phyloP scores from a whole-genome alignment of 1,284 basidiomycete species.

The Tremellales sp. region DNA sequence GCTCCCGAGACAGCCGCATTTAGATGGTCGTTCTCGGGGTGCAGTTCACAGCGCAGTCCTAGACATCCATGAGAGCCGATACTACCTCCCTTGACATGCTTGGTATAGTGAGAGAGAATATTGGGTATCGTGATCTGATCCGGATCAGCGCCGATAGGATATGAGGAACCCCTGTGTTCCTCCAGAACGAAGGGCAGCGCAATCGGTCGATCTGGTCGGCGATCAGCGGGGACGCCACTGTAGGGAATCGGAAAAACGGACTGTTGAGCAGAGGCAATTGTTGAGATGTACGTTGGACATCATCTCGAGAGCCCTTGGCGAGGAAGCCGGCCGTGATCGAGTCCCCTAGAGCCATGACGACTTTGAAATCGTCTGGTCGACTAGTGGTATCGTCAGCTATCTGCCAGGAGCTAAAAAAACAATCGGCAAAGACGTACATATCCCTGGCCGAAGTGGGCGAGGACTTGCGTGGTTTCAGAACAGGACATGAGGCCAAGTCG shows the following conservation, averaged over 20 bases:
- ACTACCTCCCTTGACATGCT: conserved; percentile 23
- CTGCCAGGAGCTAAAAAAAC: too few species aligned
- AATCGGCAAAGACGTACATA: background rate
- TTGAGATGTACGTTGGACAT: background rate
- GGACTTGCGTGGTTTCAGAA: background rate
- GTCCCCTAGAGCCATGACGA: conserved; percentile 48
- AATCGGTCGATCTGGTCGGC: background rate
- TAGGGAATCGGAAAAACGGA: conserved; percentile 4
- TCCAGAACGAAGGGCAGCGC: conserved; percentile 21
- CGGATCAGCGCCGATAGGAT: conserved; percentile 43
- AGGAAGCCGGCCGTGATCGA: conserved; percentile 48
- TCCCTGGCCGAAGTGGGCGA: background rate
- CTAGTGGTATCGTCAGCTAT: conserved; percentile 14
- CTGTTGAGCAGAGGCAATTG: background rate
- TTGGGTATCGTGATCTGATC: conserved; percentile 44
- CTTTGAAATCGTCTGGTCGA: conserved; percentile 46
- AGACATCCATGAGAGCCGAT: conserved; percentile 28
- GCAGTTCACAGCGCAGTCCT: conserved; percentile 12
- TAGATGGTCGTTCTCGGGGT: conserved; percentile 32
- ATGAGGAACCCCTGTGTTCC: conserved; percentile 48
- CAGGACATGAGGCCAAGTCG: background rate
- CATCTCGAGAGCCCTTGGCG: conserved; percentile 21
- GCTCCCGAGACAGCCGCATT: conserved; percentile 42
- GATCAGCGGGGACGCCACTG: background rate
- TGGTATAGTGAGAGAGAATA: conserved; percentile 28